Percentiles rank a stretch among this genome's conserved stretches.
Evolutionary conservation across 371 early-diverging fungal species (phyloP).

Genomic region (Apophysomyces elegans): DNA sequence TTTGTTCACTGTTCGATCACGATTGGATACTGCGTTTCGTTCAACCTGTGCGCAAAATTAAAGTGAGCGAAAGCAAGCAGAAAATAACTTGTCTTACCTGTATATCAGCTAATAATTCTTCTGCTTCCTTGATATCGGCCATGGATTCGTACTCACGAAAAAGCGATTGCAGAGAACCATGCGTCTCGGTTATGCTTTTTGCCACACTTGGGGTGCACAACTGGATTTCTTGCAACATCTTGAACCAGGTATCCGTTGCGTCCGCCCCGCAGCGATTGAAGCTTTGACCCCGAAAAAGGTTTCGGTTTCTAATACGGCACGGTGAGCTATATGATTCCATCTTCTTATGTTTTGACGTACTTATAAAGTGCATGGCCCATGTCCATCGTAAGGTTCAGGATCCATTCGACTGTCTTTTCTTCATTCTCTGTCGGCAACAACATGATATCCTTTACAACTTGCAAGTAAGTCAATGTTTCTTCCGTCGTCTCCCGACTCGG

Average conservation of each 20-base stretch:
- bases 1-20: conserved; percentile 46
- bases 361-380: conserved; percentile 63
- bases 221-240: conserved; percentile 71
- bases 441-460: conserved; percentile 50
- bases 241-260: conserved; percentile 61
- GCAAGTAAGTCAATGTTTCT: conserved; percentile 41
- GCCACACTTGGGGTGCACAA: conserved; percentile 63
- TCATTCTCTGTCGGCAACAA: conserved; percentile 47
- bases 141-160: conserved; percentile 55
- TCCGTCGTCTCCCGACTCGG: conserved; percentile 40
- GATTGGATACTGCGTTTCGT: conserved; percentile 31
- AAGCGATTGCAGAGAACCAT: conserved; percentile 61
- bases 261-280: conserved; percentile 43
- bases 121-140: conserved; percentile 20
- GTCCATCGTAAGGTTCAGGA: conserved; percentile 63
- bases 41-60: conserved; percentile 26
- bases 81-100: conserved; percentile 36
- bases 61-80: background rate
- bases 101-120: conserved; percentile 54
- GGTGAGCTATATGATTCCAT: too few species aligned
- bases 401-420: conserved; percentile 56
- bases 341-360: conserved; percentile 31
- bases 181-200: conserved; percentile 52
- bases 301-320: conserved; percentile 3
- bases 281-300: conserved; percentile 12